Percentiles rank a stretch among this genome's conserved stretches.
Conservation (phyloP, 768 basidiomycete species). For the Tephrocybe sp. region DNA sequence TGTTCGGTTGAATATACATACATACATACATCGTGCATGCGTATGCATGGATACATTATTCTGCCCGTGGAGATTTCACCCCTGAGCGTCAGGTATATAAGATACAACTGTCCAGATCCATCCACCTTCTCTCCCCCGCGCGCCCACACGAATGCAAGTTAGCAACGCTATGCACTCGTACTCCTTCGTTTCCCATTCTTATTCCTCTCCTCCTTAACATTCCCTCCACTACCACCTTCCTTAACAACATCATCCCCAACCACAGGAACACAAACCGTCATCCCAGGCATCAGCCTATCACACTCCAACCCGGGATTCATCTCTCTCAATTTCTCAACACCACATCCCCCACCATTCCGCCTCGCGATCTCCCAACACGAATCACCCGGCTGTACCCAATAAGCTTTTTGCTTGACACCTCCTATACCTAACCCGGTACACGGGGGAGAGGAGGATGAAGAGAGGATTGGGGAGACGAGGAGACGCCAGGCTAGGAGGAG, state of each 20-base stretch:
- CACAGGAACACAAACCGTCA: conserved; percentile 55
- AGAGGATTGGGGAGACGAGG: conserved; percentile 41
- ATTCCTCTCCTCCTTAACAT: background rate
- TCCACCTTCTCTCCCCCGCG: no score
- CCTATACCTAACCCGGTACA: no score
- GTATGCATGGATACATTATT: no score
- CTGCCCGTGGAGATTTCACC: no score
- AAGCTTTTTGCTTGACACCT: conserved; percentile 21
- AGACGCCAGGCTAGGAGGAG: conserved; percentile 66
- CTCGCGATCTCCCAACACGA: conserved; percentile 64
- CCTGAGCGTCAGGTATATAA: no score
- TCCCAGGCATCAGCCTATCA: conserved; percentile 57
- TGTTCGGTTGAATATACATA: no score
- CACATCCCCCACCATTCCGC: conserved; percentile 45
- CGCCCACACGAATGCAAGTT: no score
- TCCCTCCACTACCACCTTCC: background rate
- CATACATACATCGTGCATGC: no score
- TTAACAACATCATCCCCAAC: background rate
- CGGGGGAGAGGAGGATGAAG: conserved; percentile 36
- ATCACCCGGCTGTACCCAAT: conserved; percentile 56
- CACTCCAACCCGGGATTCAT: conserved; percentile 55
- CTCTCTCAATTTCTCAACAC: conserved; percentile 48
- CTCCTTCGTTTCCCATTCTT: background rate
- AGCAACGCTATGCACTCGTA: no score
- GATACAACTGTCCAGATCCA: no score